Evolutionary conservation across 2,329 filamentous ascomycete species (phyloP), one percentile per base, ranked within the genome.

Genomic region (Pezizomycotina sp.): DNA sequence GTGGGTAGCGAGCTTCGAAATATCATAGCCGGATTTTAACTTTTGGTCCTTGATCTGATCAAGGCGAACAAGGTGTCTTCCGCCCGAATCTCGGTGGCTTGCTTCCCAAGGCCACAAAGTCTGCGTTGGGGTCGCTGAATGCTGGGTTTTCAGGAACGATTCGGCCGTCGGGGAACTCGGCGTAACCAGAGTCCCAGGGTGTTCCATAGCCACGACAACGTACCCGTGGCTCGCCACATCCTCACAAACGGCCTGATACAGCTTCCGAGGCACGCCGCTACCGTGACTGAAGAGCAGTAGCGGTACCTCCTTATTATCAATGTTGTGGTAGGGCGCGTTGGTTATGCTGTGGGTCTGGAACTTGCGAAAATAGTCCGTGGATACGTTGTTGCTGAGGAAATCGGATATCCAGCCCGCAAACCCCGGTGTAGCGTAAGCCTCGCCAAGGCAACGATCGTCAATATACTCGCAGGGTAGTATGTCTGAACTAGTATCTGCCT

Each of bases 391-490:
- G 12, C 34, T 12, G 6, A 38, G 15, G 14, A 42, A 34, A 14
- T 18, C 23, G 23, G 27, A 28, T 16, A 42, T 34, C 39, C 30
- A 38, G 5, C 14, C 7, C 10, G 39, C 34, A 14, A 34, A 38
- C 15, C 39, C 34, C 2, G 34, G 24, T n/a, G 39, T 38, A 12
- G 39, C 21, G 22, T 35, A 42, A 15, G 21, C 23, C 8, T 42
- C 34, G 8, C 39, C 25, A 16, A 25, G 10, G 18, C 34, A 34
- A 6, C 31, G 24, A 10, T 14, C 4, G 5, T 23, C 16, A n/a
- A n/a, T 10, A 26, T 41, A n/a, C 18, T 20, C 3, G 38, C 36
- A 9, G 38, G 38, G 20, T 41, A 41, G 12, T 41, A 41, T 12
- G 32, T 24, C 4, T 25, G 38, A 20, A 41, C 13, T 5, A 36